A percentile compares a stretch with the other conserved stretches of the same genome.
These are phyloP conservation scores for Debaryomyces prosopidis DNA, from an alignment of 805 yeast genomes.

Conservation along the genomic window DNA sequence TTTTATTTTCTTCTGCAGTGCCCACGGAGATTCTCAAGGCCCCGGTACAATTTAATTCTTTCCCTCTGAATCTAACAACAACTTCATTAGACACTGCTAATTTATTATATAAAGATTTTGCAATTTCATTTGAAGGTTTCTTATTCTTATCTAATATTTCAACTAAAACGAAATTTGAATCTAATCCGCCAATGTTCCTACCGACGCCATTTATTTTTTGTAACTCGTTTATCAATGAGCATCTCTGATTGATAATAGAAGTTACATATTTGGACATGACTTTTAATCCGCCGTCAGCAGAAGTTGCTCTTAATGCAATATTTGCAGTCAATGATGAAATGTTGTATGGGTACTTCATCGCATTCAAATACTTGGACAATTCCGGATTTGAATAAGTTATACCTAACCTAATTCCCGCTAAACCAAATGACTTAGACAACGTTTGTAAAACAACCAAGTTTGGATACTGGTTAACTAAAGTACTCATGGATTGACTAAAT, in stretches of 20 bases:
- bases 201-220: slow-evolving; percentile 65
- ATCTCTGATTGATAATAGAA: slow-evolving; percentile 56
- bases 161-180: slow-evolving; percentile 81
- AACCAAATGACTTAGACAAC: slow-evolving; percentile 89
- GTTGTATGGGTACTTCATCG: slow-evolving; percentile 96
- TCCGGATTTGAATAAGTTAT: slow-evolving; percentile 65
- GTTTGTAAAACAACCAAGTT: slow-evolving; percentile 90
- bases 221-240: slow-evolving; percentile 51
- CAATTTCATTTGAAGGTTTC: slow-evolving; percentile 65
- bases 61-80: slow-evolving; percentile 90
- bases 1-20: slow-evolving; percentile 69
- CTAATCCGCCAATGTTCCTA: slow-evolving; percentile 75
- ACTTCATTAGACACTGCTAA: slow-evolving; percentile 75
- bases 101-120: slow-evolving; percentile 61
- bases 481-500: slow-evolving; percentile 53
- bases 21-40: slow-evolving; percentile 88
- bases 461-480: slow-evolving; percentile 78
- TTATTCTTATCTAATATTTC: slow-evolving; percentile 66
- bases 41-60: slow-evolving; percentile 86
- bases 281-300: slow-evolving; percentile 48
- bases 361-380: slow-evolving; percentile 69
- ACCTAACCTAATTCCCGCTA: slow-evolving; percentile 93
- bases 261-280: slow-evolving; percentile 58
- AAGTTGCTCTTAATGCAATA: slow-evolving; percentile 73
- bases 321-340: slow-evolving; percentile 79